phyloP scores from a whole-genome alignment of 225 moss, liverwort and hornwort genomes.

The Marchantia paleacea region DNA sequence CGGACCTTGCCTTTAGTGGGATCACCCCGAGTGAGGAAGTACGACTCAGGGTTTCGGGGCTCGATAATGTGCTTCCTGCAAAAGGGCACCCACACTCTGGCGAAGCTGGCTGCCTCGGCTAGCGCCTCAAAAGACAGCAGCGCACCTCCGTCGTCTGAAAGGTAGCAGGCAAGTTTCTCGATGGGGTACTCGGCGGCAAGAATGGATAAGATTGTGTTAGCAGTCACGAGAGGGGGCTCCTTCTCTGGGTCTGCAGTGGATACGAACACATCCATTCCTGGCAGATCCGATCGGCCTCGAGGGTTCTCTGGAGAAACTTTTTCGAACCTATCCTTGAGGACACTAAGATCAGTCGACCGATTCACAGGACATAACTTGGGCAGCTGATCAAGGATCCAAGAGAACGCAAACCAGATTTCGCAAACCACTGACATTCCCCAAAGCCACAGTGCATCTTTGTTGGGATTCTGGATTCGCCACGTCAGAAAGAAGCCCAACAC shows the following conservation, averaged over 20 bases:
- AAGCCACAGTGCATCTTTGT: conserved; percentile 77
- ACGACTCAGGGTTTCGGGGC: conserved; percentile 80
- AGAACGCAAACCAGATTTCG: conserved; percentile 94
- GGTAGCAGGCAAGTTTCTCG: conserved; percentile 77
- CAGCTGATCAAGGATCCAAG: conserved; percentile 87
- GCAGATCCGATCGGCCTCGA: conserved; percentile 79
- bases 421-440: conserved; percentile 95
- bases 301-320: conserved; percentile 63
- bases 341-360: conserved; percentile 70
- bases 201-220: conserved; percentile 83
- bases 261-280: conserved; percentile 81
- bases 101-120: conserved; percentile 48
- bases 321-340: conserved; percentile 76
- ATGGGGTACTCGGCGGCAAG: conserved; percentile 76
- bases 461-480: conserved; percentile 73
- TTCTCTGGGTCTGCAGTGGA: conserved; percentile 91
- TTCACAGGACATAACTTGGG: conserved; percentile 82
- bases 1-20: conserved; percentile 82
- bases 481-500: conserved; percentile 61
- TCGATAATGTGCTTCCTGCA: conserved; percentile 86
- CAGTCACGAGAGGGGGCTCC: conserved; percentile 80
- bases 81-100: conserved; percentile 89
- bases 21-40: conserved; percentile 67
- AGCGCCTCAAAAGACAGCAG: conserved; percentile 15
- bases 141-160: conserved; percentile 41